These are phyloP conservation scores for Pythium volutum DNA, from an alignment of 352 stramenopile species.

Conservation along the genomic window DNA sequence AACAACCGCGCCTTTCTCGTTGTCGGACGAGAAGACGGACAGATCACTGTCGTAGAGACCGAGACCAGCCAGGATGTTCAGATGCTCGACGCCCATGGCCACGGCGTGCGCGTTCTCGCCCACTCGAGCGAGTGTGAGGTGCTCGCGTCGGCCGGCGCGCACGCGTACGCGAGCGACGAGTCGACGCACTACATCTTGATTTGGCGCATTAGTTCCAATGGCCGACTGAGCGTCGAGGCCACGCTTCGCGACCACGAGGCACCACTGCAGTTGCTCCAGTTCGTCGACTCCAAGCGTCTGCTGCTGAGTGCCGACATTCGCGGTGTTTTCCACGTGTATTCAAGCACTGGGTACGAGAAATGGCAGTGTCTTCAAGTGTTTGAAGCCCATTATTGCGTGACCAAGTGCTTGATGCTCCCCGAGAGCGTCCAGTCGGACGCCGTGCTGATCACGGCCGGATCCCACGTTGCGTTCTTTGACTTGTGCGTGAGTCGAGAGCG, in stretches of 20 bases:
- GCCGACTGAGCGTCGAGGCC: conserved; percentile 10
- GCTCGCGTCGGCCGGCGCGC: conserved; percentile 53
- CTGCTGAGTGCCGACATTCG: conserved; percentile 59
- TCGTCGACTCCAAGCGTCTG: conserved; percentile 59
- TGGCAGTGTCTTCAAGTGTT: conserved; percentile 23
- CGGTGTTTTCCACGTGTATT: conserved; percentile 27
- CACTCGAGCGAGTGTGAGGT: conserved; percentile 47
- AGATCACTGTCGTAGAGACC: conserved; percentile 51
- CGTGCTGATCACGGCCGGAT: conserved; percentile 43
- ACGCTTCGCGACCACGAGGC: conserved; percentile 27
- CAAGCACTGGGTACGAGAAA: background rate
- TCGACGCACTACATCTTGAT: conserved; percentile 52
- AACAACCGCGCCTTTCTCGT: conserved; percentile 54
- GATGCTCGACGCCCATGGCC: conserved; percentile 51
- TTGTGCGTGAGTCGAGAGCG: conserved; percentile 51
- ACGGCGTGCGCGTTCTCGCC: conserved; percentile 50
- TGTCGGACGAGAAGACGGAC: conserved; percentile 50
- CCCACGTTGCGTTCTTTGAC: conserved; percentile 51
- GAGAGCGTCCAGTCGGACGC: conserved; percentile 48
- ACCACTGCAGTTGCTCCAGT: conserved; percentile 25
- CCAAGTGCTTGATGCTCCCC: conserved; percentile 34
- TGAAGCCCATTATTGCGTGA: background rate
- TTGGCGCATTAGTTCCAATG: conserved; percentile 18
- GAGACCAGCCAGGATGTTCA: conserved; percentile 43
- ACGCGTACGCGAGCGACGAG: conserved; percentile 62